phyloP scores from a whole-genome alignment of 2,329 filamentous ascomycete genomes.

The Alternaria sp. region DNA sequence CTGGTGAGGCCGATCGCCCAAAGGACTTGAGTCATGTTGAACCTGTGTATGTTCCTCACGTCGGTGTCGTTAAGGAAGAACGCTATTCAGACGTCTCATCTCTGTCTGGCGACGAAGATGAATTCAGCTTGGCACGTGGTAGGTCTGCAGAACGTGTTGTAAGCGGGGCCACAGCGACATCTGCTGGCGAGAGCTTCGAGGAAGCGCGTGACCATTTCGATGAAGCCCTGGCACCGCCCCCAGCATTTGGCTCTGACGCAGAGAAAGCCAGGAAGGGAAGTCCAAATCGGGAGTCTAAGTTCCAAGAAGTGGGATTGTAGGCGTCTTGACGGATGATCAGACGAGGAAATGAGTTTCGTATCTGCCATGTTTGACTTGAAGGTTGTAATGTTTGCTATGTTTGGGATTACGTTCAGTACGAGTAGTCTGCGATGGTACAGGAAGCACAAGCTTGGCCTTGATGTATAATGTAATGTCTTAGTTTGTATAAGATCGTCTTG shows the following conservation, averaged over 20 bases:
- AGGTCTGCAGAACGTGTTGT: conserved; percentile 28
- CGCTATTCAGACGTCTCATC: conserved; percentile 45
- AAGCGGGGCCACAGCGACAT: conserved; percentile 43
- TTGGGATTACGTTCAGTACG: neutral
- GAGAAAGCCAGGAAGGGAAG: conserved; percentile 37
- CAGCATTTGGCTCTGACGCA: conserved; percentile 42
- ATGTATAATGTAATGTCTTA: neutral
- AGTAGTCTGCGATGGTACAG: neutral
- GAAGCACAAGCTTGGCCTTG: neutral
- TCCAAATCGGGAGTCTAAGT: conserved; percentile 42
- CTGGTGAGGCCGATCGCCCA: conserved; percentile 12
- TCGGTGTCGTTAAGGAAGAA: conserved; percentile 11
- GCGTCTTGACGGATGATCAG: neutral
- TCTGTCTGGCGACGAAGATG: conserved; percentile 32
- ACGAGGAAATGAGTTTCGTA: neutral
- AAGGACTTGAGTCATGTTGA: conserved; percentile 20
- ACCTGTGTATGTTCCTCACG: conserved; percentile 19
- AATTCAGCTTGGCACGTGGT: conserved; percentile 18
- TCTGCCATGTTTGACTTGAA: neutral
- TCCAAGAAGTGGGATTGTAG: conserved; percentile 42
- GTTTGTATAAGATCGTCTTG: neutral
- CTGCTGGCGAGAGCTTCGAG: conserved; percentile 56
- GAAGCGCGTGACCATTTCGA: conserved; percentile 61
- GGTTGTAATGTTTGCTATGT: neutral
- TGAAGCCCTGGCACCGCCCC: conserved; percentile 51